Base-by-base conservation (phyloP, 2,329 filamentous ascomycete genomes). In the Exserohilum turcica region DNA sequence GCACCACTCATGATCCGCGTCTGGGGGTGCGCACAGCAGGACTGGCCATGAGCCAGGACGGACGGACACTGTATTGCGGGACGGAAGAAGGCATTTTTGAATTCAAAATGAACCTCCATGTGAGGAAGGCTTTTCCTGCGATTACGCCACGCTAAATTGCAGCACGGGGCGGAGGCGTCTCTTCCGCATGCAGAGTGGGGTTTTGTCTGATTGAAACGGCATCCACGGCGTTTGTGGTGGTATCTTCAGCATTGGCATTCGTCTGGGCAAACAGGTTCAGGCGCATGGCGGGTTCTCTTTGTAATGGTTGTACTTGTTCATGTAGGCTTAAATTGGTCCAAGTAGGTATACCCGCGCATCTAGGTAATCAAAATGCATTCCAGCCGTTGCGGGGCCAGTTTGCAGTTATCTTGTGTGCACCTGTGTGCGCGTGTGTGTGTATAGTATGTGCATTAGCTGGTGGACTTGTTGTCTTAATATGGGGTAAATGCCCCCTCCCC, bases 21-120 rank as follows among this genome's bases (percentile, higher is more conserved):
- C 59, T 73, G 32, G 78, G 77, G 1, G 73, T 79, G 18, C 64
- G 78, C 31, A 80, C 78, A 16, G 78, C 79, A 5, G 79, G 79
- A 5, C 59, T 81, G 47, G 78, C 79, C 5, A 78, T 80, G 68
- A 80, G 77, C 65, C 67, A 73, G 21, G 79, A 81, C 63, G 79
- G 79, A 7, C 63, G 76, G 16, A 78, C 64, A 48, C 63, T 81
- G 31, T 81, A 78, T 65, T 78, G 74, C 31, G 78, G 77, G 5
- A 78, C 76, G 29, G 86, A 90, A 67, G 86, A 90, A 61, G 89
- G 89, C 50, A 87, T 92, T 48, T 90, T 90, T 65, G 88, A 92
- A 74, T 85, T 90, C 63, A 82, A 81, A 29, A 80, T 92, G 59
- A 86, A 91, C 67, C 64, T 86, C 15, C 79, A 83, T 43, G 80